Percentiles rank a stretch among this genome's conserved stretches.
phyloP scores from a whole-genome alignment of 2,329 filamentous ascomycete genomes.

The Aspergillus awamori region DNA sequence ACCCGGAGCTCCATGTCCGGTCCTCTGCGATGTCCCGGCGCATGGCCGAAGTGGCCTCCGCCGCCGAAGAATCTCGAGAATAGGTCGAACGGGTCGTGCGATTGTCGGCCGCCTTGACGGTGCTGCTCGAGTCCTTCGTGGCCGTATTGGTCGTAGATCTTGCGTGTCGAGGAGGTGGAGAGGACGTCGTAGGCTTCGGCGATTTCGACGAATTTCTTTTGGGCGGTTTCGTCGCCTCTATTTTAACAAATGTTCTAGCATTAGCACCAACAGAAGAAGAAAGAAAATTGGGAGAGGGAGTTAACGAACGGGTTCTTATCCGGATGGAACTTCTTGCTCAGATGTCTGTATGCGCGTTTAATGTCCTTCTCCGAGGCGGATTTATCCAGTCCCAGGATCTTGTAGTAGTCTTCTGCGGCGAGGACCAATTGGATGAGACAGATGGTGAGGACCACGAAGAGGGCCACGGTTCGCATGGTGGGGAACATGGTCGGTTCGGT shows the following conservation, averaged over 20 bases:
- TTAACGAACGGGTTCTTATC: constrained; percentile 90
- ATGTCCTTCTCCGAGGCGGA: constrained; percentile 83
- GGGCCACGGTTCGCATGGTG: constrained; percentile 39
- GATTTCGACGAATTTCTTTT: constrained; percentile 90
- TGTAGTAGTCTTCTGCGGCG: constrained; percentile 52
- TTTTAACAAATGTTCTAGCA: neutral
- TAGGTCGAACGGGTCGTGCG: constrained; percentile 90
- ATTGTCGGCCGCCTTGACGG: constrained; percentile 65
- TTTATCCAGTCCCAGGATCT: constrained; percentile 80
- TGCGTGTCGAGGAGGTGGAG: constrained; percentile 74
- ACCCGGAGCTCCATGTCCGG: constrained; percentile 89
- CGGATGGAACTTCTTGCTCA: constrained; percentile 95
- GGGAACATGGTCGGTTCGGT: constrained; percentile 4
- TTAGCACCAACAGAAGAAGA: constrained; percentile 1
- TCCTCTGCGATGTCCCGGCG: constrained; percentile 73
- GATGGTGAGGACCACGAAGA: constrained; percentile 38
- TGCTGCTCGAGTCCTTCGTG: constrained; percentile 88
- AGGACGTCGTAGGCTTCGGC: constrained; percentile 95
- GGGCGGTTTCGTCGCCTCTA: constrained; percentile 76
- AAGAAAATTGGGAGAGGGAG: neutral
- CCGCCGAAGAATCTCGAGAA: constrained; percentile 98
- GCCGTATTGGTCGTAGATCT: constrained; percentile 92
- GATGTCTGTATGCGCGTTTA: constrained; percentile 86
- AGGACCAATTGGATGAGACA: constrained; percentile 43
- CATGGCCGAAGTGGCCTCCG: constrained; percentile 76